phyloP scores from a whole-genome alignment of 306 rosid genomes.

The Castanea sativa region DNA sequence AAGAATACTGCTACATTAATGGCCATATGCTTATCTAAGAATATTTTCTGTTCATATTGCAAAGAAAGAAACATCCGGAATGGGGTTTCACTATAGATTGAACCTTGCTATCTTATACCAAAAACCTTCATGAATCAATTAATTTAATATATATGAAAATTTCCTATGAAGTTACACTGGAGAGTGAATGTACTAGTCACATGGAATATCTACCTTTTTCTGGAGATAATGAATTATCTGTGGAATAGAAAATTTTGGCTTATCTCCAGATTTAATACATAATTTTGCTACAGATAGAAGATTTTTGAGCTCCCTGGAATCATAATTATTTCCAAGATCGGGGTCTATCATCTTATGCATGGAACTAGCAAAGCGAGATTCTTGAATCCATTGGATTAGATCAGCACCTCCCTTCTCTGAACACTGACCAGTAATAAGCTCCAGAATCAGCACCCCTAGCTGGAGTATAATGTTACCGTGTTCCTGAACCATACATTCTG shows the following conservation, averaged over 20 bases:
- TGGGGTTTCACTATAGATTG: background rate
- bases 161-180: background rate
- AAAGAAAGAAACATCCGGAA: background rate
- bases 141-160: background rate
- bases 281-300: conserved; percentile 83
- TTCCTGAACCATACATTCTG: conserved; percentile 59
- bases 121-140: background rate
- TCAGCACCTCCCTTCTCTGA: conserved; percentile 68
- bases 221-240: conserved; percentile 77
- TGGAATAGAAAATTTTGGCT: conserved; percentile 60
- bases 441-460: conserved; percentile 82
- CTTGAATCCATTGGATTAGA: conserved; percentile 80
- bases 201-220: conserved; percentile 48
- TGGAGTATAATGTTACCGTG: conserved; percentile 63
- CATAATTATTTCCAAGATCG: conserved; percentile 70
- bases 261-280: conserved; percentile 68
- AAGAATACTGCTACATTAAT: too few species aligned
- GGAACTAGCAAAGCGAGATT: conserved; percentile 58
- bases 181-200: conserved; percentile 6
- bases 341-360: conserved; percentile 92
- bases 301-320: conserved; percentile 63
- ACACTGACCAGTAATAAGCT: conserved; percentile 84
- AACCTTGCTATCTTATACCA: background rate
- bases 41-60: background rate
- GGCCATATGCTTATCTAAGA: background rate